These are phyloP conservation scores for Sarcocystis neurona DNA, from an alignment of 169 alveolate genomes.

Conservation along the genomic window DNA sequence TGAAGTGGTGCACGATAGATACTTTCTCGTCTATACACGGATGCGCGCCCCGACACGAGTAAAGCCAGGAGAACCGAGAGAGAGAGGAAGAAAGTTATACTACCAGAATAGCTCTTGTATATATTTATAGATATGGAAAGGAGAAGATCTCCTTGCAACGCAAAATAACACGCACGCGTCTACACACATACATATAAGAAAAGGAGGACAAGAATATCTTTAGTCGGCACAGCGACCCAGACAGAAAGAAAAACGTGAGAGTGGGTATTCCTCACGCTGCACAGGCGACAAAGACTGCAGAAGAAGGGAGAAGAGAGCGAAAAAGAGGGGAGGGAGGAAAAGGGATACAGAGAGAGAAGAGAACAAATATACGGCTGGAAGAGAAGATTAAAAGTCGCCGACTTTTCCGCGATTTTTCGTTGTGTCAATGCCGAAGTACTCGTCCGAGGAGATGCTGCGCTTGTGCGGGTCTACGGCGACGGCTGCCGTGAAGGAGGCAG, in stretches of 20 bases:
- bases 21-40: too few species aligned
- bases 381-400: neutral
- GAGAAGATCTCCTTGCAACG: too few species aligned
- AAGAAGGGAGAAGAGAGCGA: neutral
- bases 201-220: neutral
- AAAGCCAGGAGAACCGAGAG: too few species aligned
- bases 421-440: constrained; percentile 43
- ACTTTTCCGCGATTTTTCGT: constrained; percentile 2
- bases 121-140: too few species aligned
- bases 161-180: neutral
- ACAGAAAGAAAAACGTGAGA: neutral
- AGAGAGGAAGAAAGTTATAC: too few species aligned
- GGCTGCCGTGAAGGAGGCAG: constrained; percentile 55
- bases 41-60: too few species aligned
- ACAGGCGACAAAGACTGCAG: neutral
- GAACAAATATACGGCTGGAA: neutral
- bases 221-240: neutral
- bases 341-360: neutral
- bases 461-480: constrained; percentile 54
- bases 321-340: neutral
- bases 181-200: neutral
- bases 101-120: too few species aligned
- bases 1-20: too few species aligned
- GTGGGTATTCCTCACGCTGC: neutral
- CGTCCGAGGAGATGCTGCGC: constrained; percentile 60